A percentile compares a stretch with the other conserved stretches of the same genome.
phyloP scores from a whole-genome alignment of 75 land plant species.

The Pinus tabuliformis region DNA sequence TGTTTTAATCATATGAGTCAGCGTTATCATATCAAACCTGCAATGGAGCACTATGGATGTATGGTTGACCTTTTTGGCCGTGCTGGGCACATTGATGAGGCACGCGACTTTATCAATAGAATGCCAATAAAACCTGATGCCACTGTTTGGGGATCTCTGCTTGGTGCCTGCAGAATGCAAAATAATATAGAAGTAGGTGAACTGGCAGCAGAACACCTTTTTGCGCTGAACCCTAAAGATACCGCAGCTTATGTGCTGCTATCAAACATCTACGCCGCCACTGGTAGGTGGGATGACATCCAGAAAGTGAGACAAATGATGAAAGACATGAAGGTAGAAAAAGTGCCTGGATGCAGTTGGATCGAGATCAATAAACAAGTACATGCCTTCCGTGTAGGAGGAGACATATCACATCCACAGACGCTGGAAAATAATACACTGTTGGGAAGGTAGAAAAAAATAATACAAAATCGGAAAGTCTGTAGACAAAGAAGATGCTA shows the following conservation, averaged over 20 bases:
- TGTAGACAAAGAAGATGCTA: too few relatives aligned
- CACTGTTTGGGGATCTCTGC: conserved; percentile 15
- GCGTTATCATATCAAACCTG: conserved; percentile 14
- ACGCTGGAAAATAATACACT: too few relatives aligned
- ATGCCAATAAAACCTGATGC: conserved; percentile 4
- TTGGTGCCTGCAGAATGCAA: conserved; percentile 12
- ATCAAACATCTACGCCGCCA: conserved; percentile 17
- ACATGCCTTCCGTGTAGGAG: conserved; percentile 5
- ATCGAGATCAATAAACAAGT: conserved; percentile 4
- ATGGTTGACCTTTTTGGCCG: conserved; percentile 23
- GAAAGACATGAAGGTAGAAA: conserved; percentile 6
- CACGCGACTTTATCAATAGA: background rate
- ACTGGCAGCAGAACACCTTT: background rate
- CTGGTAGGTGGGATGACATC: conserved; percentile 11
- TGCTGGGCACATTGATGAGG: conserved; percentile 21
- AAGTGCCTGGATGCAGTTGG: conserved; percentile 14
- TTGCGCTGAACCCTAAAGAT: conserved; percentile 10
- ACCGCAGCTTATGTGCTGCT: conserved; percentile 9
- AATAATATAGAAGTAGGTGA: conserved; percentile 12
- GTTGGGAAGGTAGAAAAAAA: too few relatives aligned
- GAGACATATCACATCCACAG: conserved; percentile 15
- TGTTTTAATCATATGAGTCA: conserved; percentile 39
- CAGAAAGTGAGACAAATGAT: conserved; percentile 8
- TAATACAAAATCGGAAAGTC: too few relatives aligned
- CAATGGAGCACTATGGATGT: conserved; percentile 16